Percentiles rank a stretch among this genome's conserved stretches.
These are phyloP conservation scores for Camellia japonica DNA, from an alignment of 148 eudicot genomes.

Conservation along the genomic window DNA sequence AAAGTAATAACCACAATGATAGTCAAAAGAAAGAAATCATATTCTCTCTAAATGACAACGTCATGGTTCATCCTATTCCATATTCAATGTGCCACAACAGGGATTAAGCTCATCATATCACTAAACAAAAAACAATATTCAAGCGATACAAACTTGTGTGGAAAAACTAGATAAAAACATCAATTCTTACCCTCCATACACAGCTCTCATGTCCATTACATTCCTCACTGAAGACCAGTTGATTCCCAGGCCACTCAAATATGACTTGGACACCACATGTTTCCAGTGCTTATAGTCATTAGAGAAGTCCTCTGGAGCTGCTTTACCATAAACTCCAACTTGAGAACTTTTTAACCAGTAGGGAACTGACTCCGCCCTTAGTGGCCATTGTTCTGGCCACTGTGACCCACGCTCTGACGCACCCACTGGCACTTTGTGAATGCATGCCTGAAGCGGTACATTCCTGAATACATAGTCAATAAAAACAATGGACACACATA, in stretches of 20 bases:
- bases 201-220: slow-evolving; percentile 81
- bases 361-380: slow-evolving; percentile 53
- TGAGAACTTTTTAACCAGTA: slow-evolving; percentile 60
- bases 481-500: not conserved
- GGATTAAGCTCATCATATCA: not conserved
- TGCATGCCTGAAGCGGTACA: slow-evolving; percentile 58
- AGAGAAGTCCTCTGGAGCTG: slow-evolving; percentile 62
- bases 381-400: slow-evolving; percentile 69
- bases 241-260: slow-evolving; percentile 63
- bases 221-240: slow-evolving; percentile 67
- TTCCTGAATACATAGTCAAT: slow-evolving; percentile 38
- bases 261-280: slow-evolving; percentile 47
- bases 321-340: slow-evolving; percentile 61
- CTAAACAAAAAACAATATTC: not conserved
- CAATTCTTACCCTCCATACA: slow-evolving; percentile 68
- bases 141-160: not conserved
- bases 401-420: slow-evolving; percentile 55
- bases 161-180: not conserved
- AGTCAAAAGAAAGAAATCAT: not conserved
- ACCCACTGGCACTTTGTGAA: slow-evolving; percentile 58
- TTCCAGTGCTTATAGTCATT: slow-evolving; percentile 67
- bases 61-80: not conserved
- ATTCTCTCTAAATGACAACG: not conserved
- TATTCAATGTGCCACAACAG: not conserved
- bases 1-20: not conserved